Conservation (phyloP, 176 grass and related monocot genomes). For the Areca catechu region DNA sequence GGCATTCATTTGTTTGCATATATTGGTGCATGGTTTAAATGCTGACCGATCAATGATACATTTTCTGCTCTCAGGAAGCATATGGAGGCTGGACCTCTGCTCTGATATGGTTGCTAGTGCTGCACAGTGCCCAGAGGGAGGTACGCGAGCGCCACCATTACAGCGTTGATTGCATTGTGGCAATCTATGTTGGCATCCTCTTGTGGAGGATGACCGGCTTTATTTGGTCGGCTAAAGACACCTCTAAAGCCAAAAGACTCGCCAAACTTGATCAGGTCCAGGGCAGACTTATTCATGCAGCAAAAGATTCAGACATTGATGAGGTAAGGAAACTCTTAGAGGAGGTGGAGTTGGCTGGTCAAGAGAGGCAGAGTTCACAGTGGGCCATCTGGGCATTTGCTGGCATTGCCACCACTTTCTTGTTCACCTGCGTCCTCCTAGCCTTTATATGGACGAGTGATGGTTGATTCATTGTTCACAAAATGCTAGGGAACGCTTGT, state of each 20-base stretch:
- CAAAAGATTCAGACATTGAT: conserved; percentile 70
- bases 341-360: conserved; percentile 53
- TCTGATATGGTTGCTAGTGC: conserved; percentile 61
- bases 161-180: conserved; percentile 63
- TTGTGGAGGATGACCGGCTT: conserved; percentile 72
- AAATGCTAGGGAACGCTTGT: too few species aligned
- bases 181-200: conserved; percentile 79
- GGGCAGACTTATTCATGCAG: conserved; percentile 41
- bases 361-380: conserved; percentile 36
- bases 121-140: conserved; percentile 83
- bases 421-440: conserved; percentile 45
- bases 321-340: conserved; percentile 55
- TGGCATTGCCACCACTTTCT: conserved; percentile 41
- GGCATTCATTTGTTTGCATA: too few species aligned
- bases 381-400: conserved; percentile 47
- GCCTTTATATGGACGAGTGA: conserved; percentile 64
- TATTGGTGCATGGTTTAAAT: not conserved
- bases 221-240: conserved; percentile 58
- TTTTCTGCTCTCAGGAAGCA: conserved; percentile 47
- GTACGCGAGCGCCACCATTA: conserved; percentile 75
- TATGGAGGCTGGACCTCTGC: conserved; percentile 83
- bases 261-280: conserved; percentile 58
- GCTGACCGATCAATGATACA: not conserved
- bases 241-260: conserved; percentile 30
- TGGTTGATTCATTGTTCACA: conserved; percentile 34